A percentile compares a stretch with the other conserved stretches of the same genome.
phyloP scores from a whole-genome alignment of 805 yeast genomes.

The Yarrowia deformans region DNA sequence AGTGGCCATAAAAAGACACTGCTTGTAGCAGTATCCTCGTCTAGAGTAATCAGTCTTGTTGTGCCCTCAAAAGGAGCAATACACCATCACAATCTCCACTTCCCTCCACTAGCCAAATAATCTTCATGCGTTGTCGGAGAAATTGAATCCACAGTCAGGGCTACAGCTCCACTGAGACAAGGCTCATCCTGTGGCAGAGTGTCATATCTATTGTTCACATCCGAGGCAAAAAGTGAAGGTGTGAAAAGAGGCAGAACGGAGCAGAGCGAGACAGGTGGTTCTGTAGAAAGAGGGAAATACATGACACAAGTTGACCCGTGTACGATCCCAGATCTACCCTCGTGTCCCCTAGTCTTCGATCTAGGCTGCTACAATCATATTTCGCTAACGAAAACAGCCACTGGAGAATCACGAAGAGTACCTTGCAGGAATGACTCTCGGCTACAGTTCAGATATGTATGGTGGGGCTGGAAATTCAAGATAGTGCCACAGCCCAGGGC shows the following conservation, averaged over 20 bases:
- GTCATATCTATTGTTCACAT: not conserved
- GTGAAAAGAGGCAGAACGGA: too few relatives aligned
- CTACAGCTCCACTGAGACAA: slow-evolving; percentile 7
- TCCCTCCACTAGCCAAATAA: not conserved
- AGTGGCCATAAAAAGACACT: too few relatives aligned
- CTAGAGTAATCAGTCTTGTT: too few relatives aligned
- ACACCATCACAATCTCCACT: too few relatives aligned
- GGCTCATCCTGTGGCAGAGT: slow-evolving; percentile 3
- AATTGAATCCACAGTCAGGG: not conserved
- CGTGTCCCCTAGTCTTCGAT: too few relatives aligned
- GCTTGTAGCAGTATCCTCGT: too few relatives aligned
- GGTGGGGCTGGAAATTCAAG: slow-evolving; percentile 1
- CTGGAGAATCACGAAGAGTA: not conserved
- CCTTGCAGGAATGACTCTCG: not conserved
- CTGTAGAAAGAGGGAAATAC: too few relatives aligned
- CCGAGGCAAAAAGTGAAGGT: slow-evolving; percentile 1
- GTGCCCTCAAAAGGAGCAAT: too few relatives aligned
- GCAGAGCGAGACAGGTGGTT: too few relatives aligned
- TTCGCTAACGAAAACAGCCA: not conserved
- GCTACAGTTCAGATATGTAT: slow-evolving; percentile 1
- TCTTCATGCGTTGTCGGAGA: slow-evolving; percentile 8
- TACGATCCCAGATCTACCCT: too few relatives aligned
- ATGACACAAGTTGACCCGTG: too few relatives aligned
- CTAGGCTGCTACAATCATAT: too few relatives aligned
- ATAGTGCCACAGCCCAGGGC: not conserved